These are phyloP conservation scores for Ilex paraguariensis DNA, from an alignment of 305 asterid genomes.

Conservation along the genomic window DNA sequence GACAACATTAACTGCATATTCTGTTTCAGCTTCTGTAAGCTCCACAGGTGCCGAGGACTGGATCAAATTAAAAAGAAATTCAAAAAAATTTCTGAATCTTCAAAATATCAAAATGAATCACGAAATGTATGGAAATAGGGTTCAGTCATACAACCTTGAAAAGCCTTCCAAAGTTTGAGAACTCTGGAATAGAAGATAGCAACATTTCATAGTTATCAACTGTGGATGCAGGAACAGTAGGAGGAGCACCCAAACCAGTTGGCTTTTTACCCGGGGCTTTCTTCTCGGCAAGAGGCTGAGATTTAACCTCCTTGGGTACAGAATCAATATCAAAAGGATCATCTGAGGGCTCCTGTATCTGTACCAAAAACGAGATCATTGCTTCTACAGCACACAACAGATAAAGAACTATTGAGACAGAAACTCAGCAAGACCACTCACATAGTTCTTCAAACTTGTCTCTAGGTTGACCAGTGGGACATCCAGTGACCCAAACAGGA, in stretches of 20 bases:
- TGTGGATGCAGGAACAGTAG: constrained; percentile 59
- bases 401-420: background rate
- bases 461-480: constrained; percentile 73
- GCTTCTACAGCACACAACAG: too few species aligned
- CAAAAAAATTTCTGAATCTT: background rate
- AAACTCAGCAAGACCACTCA: constrained; percentile 26
- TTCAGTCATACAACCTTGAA: constrained; percentile 60
- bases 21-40: constrained; percentile 93
- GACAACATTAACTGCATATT: constrained; percentile 77
- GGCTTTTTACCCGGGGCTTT: constrained; percentile 83
- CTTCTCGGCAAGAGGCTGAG: constrained; percentile 87
- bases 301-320: constrained; percentile 83
- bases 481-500: constrained; percentile 84
- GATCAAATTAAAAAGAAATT: too few species aligned
- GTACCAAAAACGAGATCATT: too few species aligned
- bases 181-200: constrained; percentile 70
- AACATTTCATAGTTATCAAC: constrained; percentile 70
- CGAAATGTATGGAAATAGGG: background rate
- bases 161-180: constrained; percentile 72
- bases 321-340: constrained; percentile 72
- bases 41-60: constrained; percentile 93
- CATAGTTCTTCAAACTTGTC: constrained; percentile 80
- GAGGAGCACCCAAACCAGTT: constrained; percentile 68
- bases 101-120: constrained; percentile 10
- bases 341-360: constrained; percentile 52